These are phyloP conservation scores for Pseudogymnoascus destructans DNA, from an alignment of 2,329 filamentous ascomycete genomes.

Conservation along the genomic window DNA sequence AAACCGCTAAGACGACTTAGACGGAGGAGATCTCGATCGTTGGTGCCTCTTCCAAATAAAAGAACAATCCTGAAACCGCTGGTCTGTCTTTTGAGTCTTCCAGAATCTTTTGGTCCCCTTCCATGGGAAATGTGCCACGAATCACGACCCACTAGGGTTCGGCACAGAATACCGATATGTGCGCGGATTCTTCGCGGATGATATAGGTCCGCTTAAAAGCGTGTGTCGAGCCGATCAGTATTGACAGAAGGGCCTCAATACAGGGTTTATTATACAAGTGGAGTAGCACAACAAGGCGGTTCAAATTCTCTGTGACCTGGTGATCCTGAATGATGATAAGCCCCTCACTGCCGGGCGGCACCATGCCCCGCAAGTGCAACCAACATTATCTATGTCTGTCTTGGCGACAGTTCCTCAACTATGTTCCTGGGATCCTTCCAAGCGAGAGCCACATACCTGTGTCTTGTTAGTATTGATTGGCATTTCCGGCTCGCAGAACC, in stretches of 20 bases:
- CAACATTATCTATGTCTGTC: slow-evolving; percentile 1
- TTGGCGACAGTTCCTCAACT: slow-evolving; percentile 24
- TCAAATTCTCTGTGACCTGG: neutral
- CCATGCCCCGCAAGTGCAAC: neutral
- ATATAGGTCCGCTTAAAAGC: slow-evolving; percentile 4
- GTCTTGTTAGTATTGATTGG: slow-evolving; percentile 7
- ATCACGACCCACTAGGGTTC: slow-evolving; percentile 1
- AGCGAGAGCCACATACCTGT: slow-evolving; percentile 25
- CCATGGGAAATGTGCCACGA: slow-evolving; percentile 1
- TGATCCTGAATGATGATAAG: neutral
- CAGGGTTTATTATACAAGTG: slow-evolving; percentile 3
- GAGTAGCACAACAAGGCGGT: neutral
- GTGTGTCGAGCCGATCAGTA: neutral
- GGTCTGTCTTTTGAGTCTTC: slow-evolving; percentile 1
- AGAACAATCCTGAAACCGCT: neutral
- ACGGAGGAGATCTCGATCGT: neutral
- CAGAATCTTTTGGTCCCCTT: slow-evolving; percentile 4
- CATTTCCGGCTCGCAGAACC: neutral
- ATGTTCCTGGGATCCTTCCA: slow-evolving; percentile 27
- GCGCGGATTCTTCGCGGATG: neutral
- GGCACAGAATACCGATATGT: neutral
- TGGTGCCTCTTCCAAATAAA: neutral
- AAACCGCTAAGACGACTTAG: neutral
- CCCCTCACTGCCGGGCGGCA: slow-evolving; percentile 4
- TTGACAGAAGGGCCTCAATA: slow-evolving; percentile 1